phyloP scores from a whole-genome alignment of 129 eudicot genomes.

The Flaveria robusta region DNA sequence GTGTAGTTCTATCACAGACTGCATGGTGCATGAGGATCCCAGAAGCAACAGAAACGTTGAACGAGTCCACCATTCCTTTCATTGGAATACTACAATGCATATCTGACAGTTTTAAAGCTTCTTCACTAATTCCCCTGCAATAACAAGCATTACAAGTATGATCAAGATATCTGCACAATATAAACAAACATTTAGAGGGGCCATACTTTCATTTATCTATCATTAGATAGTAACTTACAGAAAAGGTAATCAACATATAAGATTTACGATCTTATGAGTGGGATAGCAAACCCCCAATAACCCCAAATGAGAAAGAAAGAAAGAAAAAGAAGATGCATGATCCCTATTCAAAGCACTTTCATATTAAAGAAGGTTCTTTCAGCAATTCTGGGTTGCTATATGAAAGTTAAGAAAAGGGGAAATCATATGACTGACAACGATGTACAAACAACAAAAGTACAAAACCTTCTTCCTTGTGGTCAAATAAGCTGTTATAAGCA shows the following conservation, averaged over 20 bases:
- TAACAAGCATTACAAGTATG: slow-evolving; percentile 1
- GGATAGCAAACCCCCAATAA: background rate
- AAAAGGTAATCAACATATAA: background rate
- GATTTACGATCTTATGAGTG: background rate
- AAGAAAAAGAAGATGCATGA: background rate
- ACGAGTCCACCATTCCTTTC: slow-evolving; percentile 98
- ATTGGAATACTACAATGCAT: slow-evolving; percentile 90
- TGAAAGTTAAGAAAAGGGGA: background rate
- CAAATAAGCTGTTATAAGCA: background rate
- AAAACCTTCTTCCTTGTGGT: background rate
- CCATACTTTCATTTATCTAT: background rate
- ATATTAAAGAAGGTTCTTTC: slow-evolving; percentile 1
- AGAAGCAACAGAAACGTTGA: slow-evolving; percentile 96
- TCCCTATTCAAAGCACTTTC: background rate
- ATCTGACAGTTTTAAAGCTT: slow-evolving; percentile 79
- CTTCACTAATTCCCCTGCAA: slow-evolving; percentile 80
- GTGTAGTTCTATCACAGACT: slow-evolving; percentile 72
- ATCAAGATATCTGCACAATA: background rate
- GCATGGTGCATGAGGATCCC: slow-evolving; percentile 97
- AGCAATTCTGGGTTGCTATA: background rate
- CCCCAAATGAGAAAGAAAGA: background rate
- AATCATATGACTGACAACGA: background rate
- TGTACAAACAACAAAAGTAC: background rate
- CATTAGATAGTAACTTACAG: background rate
- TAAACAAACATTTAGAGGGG: slow-evolving; percentile 4